Evolutionary conservation across 2,329 filamentous ascomycete genomes (phyloP).

Genomic region (Leptographium flavum): DNA sequence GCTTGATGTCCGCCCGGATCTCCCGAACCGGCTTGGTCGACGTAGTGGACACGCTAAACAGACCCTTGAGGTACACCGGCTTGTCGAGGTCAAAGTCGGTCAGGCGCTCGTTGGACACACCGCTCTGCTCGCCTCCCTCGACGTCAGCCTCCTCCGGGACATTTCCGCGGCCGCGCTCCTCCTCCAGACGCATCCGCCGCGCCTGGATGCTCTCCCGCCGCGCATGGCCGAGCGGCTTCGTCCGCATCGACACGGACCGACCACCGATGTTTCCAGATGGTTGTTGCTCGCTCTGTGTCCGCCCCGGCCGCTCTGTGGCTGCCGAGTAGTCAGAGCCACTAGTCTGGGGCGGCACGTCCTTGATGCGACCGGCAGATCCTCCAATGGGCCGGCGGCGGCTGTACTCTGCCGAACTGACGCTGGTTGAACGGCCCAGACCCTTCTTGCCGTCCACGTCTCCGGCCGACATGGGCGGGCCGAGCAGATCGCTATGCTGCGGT

Average conservation of each 20-base stretch:
- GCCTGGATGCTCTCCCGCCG: conserved; percentile 86
- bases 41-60: conserved; percentile 95
- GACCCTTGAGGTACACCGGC: conserved; percentile 86
- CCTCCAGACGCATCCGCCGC: conserved; percentile 50
- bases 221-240: conserved; percentile 81
- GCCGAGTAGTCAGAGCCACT: conserved; percentile 69
- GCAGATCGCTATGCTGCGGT: conserved; percentile 62
- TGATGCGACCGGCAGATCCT: conserved; percentile 22
- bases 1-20: conserved; percentile 80
- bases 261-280: conserved; percentile 26
- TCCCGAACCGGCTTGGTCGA: conserved; percentile 77
- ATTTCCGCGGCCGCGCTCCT: conserved; percentile 43
- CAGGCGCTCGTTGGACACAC: conserved; percentile 44
- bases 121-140: conserved; percentile 52
- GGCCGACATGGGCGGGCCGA: conserved; percentile 56
- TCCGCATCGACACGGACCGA: conserved; percentile 52
- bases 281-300: conserved; percentile 34
- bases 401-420: conserved; percentile 78
- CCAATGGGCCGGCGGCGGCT: conserved; percentile 42
- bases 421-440: conserved; percentile 72
- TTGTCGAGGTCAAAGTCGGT: conserved; percentile 70
- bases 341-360: conserved; percentile 55
- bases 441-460: conserved; percentile 45
- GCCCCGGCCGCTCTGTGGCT: conserved; percentile 34
- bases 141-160: conserved; percentile 85